Conservation (phyloP, 1,284 basidiomycete genomes). For the Phellopilus nigrolimitatus region DNA sequence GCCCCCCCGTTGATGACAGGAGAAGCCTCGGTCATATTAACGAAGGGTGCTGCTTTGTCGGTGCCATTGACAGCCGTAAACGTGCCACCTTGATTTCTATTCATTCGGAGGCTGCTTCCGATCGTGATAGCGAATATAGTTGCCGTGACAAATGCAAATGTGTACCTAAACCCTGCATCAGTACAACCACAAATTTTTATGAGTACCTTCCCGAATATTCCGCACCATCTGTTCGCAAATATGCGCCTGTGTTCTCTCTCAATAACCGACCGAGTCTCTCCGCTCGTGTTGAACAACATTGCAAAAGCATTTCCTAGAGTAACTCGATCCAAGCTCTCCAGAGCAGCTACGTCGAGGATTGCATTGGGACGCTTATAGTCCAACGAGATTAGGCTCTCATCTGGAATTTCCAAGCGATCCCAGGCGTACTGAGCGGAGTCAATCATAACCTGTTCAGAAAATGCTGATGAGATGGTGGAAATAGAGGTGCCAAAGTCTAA, state of each 20-base stretch:
- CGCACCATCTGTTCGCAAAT: constrained; percentile 16
- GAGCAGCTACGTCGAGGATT: constrained; percentile 12
- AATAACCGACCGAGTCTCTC: neutral
- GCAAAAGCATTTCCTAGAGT: constrained; percentile 5
- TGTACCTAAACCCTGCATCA: constrained; percentile 9
- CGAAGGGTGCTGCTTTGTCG: neutral
- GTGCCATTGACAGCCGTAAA: neutral
- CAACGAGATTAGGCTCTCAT: constrained; percentile 9
- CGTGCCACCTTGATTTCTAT: neutral
- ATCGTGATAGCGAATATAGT: constrained; percentile 11
- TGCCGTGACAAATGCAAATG: constrained; percentile 13
- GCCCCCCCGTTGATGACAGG: neutral
- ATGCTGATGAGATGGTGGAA: constrained; percentile 3
- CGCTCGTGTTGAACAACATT: neutral
- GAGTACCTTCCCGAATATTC: neutral
- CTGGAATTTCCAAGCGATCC: constrained; percentile 15
- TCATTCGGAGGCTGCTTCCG: constrained; percentile 5
- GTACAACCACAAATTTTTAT: neutral
- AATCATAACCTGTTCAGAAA: constrained; percentile 16
- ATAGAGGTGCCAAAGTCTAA: constrained; percentile 12
- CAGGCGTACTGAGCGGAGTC: constrained; percentile 19
- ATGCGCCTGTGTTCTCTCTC: neutral
- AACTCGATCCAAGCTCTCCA: constrained; percentile 4
- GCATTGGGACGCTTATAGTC: constrained; percentile 5
- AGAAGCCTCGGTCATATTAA: neutral